These are phyloP conservation scores for Phalaenopsis equestris DNA, from an alignment of 106 monocot species.

Conservation along the genomic window DNA sequence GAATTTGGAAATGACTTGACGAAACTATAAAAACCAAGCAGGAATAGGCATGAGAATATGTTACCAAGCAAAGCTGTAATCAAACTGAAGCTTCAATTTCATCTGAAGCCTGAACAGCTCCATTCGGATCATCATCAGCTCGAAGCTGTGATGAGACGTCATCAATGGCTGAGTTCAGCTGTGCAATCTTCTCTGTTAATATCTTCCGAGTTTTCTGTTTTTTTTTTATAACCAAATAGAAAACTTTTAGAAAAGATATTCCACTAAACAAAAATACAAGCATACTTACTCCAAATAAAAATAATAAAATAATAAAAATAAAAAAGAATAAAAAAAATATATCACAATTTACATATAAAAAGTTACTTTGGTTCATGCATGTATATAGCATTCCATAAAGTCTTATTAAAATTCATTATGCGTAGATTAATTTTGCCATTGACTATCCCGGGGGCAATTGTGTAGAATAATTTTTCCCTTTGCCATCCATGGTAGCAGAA, in stretches of 20 bases:
- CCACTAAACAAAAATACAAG: background rate
- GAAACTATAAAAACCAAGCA: background rate
- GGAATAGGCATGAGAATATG: background rate
- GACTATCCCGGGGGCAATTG: too few species aligned
- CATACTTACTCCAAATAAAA: background rate
- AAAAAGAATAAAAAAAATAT: background rate
- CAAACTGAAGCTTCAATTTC: slow-evolving; percentile 52
- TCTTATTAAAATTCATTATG: too few species aligned
- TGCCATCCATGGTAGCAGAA: too few species aligned
- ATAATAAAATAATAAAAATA: background rate
- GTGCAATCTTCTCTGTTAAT: slow-evolving; percentile 62
- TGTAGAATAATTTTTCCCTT: too few species aligned
- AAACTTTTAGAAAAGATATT: background rate
- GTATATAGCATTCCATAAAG: too few species aligned
- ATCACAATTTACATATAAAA: too few species aligned
- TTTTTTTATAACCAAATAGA: background rate
- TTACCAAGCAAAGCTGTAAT: background rate
- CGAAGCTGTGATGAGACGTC: slow-evolving; percentile 67
- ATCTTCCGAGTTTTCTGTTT: slow-evolving; percentile 63
- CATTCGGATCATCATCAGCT: slow-evolving; percentile 51
- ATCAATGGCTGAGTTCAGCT: slow-evolving; percentile 69
- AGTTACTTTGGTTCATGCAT: too few species aligned
- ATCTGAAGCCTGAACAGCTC: slow-evolving; percentile 40
- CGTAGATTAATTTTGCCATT: too few species aligned
- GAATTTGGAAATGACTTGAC: background rate